Conservation (phyloP, 805 yeast genomes). For the Priceomyces haplophilus region DNA sequence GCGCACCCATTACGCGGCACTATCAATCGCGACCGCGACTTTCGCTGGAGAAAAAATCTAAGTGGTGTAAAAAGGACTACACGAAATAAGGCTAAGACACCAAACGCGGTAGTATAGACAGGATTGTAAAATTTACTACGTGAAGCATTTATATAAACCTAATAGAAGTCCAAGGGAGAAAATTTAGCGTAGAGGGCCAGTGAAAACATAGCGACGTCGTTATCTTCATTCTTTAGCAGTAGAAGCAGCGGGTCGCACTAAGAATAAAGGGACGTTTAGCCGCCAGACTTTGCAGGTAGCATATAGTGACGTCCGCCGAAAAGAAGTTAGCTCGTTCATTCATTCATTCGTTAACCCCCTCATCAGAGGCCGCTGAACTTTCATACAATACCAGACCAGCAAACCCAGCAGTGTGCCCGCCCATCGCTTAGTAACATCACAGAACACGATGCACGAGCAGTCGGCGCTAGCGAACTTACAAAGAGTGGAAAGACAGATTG, state of each 20-base stretch:
- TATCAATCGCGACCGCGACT: slow-evolving; percentile 5
- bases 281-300: background rate
- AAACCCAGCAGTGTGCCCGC: background rate
- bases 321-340: background rate
- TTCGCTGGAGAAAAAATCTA: background rate
- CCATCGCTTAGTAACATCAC: background rate
- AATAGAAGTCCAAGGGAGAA: background rate
- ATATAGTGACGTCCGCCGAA: background rate
- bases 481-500: slow-evolving; percentile 1
- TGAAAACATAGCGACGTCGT: background rate
- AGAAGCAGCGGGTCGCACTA: background rate
- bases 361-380: background rate
- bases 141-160: slow-evolving; percentile 2
- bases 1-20: slow-evolving; percentile 4
- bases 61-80: slow-evolving; percentile 1
- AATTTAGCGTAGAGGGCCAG: background rate
- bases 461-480: background rate
- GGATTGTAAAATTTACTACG: background rate
- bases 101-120: slow-evolving; percentile 1
- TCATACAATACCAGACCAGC: too few relatives aligned
- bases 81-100: slow-evolving; percentile 1
- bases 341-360: background rate
- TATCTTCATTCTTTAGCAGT: background rate
- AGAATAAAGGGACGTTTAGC: background rate
- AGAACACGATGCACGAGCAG: slow-evolving; percentile 2